These are phyloP conservation scores for Saprolegnia parasitica DNA, from an alignment of 352 stramenopile genomes.

Conservation along the genomic window DNA sequence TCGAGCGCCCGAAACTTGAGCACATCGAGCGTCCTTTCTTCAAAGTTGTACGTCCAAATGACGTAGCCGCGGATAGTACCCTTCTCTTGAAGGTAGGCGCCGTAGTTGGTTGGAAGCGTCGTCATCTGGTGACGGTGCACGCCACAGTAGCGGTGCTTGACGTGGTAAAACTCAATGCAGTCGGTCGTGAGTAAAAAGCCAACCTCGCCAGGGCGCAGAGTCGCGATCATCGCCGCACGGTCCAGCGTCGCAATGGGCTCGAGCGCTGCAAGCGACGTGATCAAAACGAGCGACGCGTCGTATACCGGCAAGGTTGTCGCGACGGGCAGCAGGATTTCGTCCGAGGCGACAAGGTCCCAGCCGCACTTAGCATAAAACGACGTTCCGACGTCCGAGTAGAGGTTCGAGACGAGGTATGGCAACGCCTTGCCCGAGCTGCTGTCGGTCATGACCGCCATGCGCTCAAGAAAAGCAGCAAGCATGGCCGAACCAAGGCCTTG, in stretches of 20 bases:
- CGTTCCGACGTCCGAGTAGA: constrained; percentile 10
- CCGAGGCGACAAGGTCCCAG: neutral
- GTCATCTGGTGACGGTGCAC: neutral
- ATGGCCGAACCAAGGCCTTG: constrained; percentile 1
- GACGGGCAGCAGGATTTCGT: neutral
- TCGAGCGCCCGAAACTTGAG: neutral
- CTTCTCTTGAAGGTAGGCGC: neutral
- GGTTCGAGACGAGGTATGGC: constrained; percentile 11
- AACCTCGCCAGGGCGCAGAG: neutral
- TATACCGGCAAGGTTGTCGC: neutral
- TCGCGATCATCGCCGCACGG: neutral
- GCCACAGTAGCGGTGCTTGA: constrained; percentile 13
- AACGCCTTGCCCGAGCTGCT: neutral
- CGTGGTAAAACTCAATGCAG: constrained; percentile 18
- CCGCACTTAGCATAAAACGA: neutral
- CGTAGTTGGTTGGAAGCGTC: constrained; percentile 6
- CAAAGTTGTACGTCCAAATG: constrained; percentile 15
- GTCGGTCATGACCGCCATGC: neutral
- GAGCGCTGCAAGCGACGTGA: neutral
- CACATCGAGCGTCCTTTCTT: constrained; percentile 8
- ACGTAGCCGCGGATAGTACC: neutral
- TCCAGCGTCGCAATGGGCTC: neutral
- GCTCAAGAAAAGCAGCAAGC: neutral
- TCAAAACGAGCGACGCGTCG: neutral
- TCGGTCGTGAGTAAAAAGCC: neutral